phyloP scores from a whole-genome alignment of 495 filamentous ascomycete genomes.

The Clavariopsis aquatica region DNA sequence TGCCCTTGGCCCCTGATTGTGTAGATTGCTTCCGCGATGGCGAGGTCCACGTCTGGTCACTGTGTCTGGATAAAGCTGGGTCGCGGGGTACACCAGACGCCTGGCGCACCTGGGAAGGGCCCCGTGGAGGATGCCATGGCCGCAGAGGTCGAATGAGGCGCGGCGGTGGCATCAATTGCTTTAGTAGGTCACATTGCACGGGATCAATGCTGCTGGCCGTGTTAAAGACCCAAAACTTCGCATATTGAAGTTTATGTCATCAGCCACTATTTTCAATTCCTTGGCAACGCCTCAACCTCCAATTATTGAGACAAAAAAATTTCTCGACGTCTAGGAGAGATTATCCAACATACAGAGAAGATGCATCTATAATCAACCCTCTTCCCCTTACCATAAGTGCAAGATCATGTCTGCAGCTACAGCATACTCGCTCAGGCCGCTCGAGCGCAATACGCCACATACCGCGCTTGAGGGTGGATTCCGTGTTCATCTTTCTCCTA shows the following conservation, averaged over 20 bases:
- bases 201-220: conserved; percentile 40
- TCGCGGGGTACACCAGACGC: conserved; percentile 2
- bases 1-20: not conserved
- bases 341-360: not conserved
- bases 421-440: conserved; percentile 28
- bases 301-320: not conserved
- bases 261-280: not conserved
- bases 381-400: not conserved
- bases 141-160: conserved; percentile 45
- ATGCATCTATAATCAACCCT: not conserved
- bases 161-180: conserved; percentile 47
- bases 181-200: conserved; percentile 25
- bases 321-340: not conserved
- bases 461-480: conserved; percentile 59
- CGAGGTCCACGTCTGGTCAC: not conserved
- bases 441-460: conserved; percentile 15
- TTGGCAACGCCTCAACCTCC: conserved; percentile 2
- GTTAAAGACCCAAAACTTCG: conserved; percentile 7
- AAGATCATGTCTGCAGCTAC: conserved; percentile 10
- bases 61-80: not conserved
- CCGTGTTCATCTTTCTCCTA: conserved; percentile 66
- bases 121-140: conserved; percentile 43
- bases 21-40: not conserved
- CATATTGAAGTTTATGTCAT: not conserved
- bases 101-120: conserved; percentile 20